phyloP scores from a whole-genome alignment of 108 stramenopile genomes.

The Craspedostauros australis region DNA sequence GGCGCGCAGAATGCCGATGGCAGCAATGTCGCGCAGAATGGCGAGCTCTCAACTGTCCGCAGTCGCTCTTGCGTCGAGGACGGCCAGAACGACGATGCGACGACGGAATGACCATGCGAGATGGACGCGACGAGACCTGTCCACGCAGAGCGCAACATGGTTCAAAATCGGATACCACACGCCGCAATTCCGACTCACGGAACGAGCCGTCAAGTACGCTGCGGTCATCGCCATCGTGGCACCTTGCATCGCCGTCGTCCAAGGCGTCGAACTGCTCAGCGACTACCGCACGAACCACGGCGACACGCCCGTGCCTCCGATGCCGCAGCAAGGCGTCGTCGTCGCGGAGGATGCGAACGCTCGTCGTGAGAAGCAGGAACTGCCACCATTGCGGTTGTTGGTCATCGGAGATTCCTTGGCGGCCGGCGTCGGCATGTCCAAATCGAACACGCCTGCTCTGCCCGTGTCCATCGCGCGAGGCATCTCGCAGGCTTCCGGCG shows the following conservation, averaged over 20 bases:
- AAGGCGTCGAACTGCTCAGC: conserved; percentile 19
- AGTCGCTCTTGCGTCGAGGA: too few species aligned
- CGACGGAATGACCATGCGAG: too few species aligned
- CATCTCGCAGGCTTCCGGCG: conserved; percentile 36
- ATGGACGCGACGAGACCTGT: too few species aligned
- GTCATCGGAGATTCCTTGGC: conserved; percentile 68
- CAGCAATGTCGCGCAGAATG: too few species aligned
- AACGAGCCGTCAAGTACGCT: too few species aligned
- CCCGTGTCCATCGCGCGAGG: conserved; percentile 55
- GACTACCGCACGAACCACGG: conserved; percentile 28
- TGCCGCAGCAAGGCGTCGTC: conserved; percentile 35
- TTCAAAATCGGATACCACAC: too few species aligned
- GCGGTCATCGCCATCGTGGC: background rate
- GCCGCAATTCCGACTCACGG: too few species aligned
- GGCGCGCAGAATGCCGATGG: too few species aligned
- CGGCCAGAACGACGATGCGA: too few species aligned
- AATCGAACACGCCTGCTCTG: conserved; percentile 40
- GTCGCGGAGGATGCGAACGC: conserved; percentile 12
- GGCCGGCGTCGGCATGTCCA: conserved; percentile 49
- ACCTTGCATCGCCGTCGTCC: conserved; percentile 29
- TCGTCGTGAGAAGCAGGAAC: background rate
- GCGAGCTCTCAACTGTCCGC: too few species aligned
- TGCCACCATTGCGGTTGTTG: conserved; percentile 42
- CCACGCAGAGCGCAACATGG: too few species aligned
- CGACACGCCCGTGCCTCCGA: conserved; percentile 32